These are phyloP conservation scores for Clohesyomyces aquaticus DNA, from an alignment of 495 filamentous ascomycete species.

Conservation along the genomic window DNA sequence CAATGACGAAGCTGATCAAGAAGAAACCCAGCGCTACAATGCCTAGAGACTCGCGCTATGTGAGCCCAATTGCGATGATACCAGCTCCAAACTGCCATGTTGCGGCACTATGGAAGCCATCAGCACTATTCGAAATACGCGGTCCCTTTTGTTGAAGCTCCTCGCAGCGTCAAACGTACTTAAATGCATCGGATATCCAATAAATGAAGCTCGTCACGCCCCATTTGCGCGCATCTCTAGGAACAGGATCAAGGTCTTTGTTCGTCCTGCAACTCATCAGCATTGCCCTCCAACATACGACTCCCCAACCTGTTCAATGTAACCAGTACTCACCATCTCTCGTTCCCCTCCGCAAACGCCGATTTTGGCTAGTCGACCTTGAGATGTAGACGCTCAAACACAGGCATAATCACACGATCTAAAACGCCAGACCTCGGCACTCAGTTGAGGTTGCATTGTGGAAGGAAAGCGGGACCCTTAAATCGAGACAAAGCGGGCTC, in stretches of 20 bases:
- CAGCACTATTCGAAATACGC: too few relatives aligned
- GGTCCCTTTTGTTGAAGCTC: neutral
- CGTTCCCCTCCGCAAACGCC: slow-evolving; percentile 38
- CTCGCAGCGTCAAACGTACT: slow-evolving; percentile 20
- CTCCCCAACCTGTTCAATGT: too few relatives aligned
- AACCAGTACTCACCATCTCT: neutral
- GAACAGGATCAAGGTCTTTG: slow-evolving; percentile 41
- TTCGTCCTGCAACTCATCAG: slow-evolving; percentile 35
- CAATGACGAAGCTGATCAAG: slow-evolving; percentile 64
- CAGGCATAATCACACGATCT: too few relatives aligned
- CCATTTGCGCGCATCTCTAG: slow-evolving; percentile 38
- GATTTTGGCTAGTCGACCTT: slow-evolving; percentile 41
- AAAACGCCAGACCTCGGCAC: too few relatives aligned
- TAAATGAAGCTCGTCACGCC: slow-evolving; percentile 39
- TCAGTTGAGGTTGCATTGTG: too few relatives aligned
- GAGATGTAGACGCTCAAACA: slow-evolving; percentile 36
- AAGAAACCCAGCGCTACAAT: slow-evolving; percentile 66
- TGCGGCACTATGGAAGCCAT: slow-evolving; percentile 35
- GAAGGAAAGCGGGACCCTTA: too few relatives aligned
- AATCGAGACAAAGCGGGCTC: too few relatives aligned
- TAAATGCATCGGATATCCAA: slow-evolving; percentile 44
- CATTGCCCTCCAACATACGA: too few relatives aligned
- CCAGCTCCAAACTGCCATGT: slow-evolving; percentile 41
- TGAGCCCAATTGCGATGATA: slow-evolving; percentile 53
- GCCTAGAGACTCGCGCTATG: slow-evolving; percentile 62